Base-by-base conservation (phyloP, 2,329 filamentous ascomycete genomes). In the Microcyclosporella mali region DNA sequence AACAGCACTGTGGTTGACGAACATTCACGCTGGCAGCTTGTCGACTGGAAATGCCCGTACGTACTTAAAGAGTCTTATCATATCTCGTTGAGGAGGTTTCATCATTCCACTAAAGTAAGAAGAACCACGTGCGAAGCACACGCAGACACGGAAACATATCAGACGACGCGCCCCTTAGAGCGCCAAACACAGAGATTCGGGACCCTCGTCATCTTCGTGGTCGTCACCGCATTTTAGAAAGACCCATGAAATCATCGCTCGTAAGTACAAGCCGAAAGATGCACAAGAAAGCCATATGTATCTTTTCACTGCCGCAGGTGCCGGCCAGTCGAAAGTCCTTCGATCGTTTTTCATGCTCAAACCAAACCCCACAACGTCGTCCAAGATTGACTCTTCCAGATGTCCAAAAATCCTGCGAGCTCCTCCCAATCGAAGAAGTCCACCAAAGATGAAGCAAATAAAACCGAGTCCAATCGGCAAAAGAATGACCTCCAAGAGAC, bases 381-480 rank as follows among this genome's bases (percentile, higher is more conserved):
- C 40, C 33, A 18, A 8, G 9, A 11, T 17, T 17, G 15, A 11
- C 8, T 8, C 15, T 34, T 18, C 16, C 33, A 17, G n/a, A n/a
- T n/a, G n/a, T n/a, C n/a, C n/a, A 17, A 11, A 8, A 17, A 7
- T 11, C 14, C 12, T 34, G 8, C 16, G 10, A 6, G 10, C 6
- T 34, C 33, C 33, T n/a, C n/a, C n/a, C n/a, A n/a, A n/a, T n/a
- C n/a, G n/a, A n/a, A 34, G 6, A 34, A 9, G 15, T 34, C 33
- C 14, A 33, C 36, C 18, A 41, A 52, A 35, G 35, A 45, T 33
- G 30, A 21, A 39, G 31, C 45, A 43, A 45, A 49, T 41, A 47
- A 32, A 45, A 29, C 42, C 37, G 45, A 36, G 31, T 6, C 21
- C 21, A 9, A 25, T 25, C 21, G 9, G 21, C 21, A 9, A 25